These are phyloP conservation scores for Gynostemma pentaphyllum DNA, from an alignment of 306 rosid genomes.

Conservation along the genomic window DNA sequence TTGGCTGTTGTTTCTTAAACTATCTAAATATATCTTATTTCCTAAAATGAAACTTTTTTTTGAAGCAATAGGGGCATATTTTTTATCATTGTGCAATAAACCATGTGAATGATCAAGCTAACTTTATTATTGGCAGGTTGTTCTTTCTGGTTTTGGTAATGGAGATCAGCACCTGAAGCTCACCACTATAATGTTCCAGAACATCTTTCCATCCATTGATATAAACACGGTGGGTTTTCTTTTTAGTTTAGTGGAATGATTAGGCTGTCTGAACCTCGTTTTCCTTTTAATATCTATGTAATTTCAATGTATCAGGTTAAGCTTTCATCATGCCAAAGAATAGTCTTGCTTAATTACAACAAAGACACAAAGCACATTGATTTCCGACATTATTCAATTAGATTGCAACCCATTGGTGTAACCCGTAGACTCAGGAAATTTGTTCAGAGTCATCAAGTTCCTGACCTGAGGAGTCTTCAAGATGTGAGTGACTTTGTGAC, in stretches of 20 bases:
- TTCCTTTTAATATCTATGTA: slow-evolving; percentile 9
- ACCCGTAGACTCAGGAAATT: slow-evolving; percentile 76
- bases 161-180: slow-evolving; percentile 68
- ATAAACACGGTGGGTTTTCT: slow-evolving; percentile 72
- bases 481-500: slow-evolving; percentile 94
- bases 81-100: not conserved
- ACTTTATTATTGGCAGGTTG: slow-evolving; percentile 44
- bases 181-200: slow-evolving; percentile 76
- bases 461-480: slow-evolving; percentile 81
- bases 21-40: not conserved
- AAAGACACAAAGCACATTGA: slow-evolving; percentile 79
- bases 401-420: slow-evolving; percentile 92
- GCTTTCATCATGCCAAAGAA: slow-evolving; percentile 88
- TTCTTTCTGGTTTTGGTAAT: slow-evolving; percentile 82
- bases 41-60: not conserved
- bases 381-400: slow-evolving; percentile 87
- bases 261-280: not conserved
- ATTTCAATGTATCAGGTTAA: slow-evolving; percentile 48
- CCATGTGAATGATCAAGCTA: not conserved
- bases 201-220: slow-evolving; percentile 89
- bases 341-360: slow-evolving; percentile 85
- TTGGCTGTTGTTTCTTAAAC: not conserved
- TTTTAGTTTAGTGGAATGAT: not conserved
- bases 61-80: not conserved
- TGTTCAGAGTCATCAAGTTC: slow-evolving; percentile 89